Conservation (phyloP, 345 rosid genomes). For the Pistacia vera region DNA sequence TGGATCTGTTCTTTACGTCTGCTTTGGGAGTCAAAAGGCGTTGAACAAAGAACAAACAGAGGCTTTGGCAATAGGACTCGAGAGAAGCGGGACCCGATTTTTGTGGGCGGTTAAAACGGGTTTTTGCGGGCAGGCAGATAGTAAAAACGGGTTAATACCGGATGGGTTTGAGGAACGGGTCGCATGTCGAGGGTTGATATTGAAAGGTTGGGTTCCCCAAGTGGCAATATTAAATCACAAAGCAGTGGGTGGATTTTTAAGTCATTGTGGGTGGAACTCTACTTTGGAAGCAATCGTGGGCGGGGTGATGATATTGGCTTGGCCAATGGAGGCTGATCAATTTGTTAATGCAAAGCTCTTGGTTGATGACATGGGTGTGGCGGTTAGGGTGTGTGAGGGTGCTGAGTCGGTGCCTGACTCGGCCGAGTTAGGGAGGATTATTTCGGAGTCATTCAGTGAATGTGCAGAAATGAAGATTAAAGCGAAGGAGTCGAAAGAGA, state of each 20-base stretch:
- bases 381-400: conserved; percentile 53
- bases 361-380: conserved; percentile 62
- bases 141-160: conserved; percentile 33
- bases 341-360: conserved; percentile 49
- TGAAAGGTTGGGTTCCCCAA: conserved; percentile 69
- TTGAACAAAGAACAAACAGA: conserved; percentile 47
- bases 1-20: conserved; percentile 57
- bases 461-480: conserved; percentile 14
- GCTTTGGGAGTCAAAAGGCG: conserved; percentile 67
- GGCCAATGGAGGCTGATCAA: conserved; percentile 87
- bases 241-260: conserved; percentile 64
- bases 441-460: conserved; percentile 26
- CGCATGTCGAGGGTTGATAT: conserved; percentile 38
- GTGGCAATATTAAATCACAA: conserved; percentile 47
- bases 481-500: conserved; percentile 32
- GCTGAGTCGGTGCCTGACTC: conserved; percentile 56
- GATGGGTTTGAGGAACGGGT: conserved; percentile 53
- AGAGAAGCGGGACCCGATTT: conserved; percentile 50
- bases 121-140: conserved; percentile 15
- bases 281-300: conserved; percentile 55
- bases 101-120: conserved; percentile 61
- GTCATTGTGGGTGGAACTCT: conserved; percentile 86
- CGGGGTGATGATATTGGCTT: conserved; percentile 50
- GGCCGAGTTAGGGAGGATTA: conserved; percentile 35
- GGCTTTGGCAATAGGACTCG: conserved; percentile 52